Conservation (phyloP, 345 rosid genomes). For the Eucalyptus dawsonii region DNA sequence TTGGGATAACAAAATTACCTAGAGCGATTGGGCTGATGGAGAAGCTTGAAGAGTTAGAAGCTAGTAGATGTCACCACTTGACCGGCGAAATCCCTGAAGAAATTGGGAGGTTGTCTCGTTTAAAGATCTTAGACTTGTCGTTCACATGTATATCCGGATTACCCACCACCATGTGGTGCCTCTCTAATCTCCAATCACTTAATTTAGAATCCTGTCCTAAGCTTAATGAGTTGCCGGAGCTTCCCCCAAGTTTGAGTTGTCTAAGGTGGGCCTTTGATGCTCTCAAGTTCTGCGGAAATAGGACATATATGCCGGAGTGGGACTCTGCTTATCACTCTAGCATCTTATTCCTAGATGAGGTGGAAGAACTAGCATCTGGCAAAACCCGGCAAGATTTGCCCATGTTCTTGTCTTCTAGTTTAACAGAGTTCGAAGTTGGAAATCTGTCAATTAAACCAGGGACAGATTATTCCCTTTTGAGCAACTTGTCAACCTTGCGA, state of each 20-base stretch:
- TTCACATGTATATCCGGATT: fast-evolving
- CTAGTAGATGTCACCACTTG: background rate
- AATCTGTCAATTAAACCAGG: background rate
- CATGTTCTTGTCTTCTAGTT: background rate
- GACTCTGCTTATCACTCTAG: no score
- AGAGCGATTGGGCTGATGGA: background rate
- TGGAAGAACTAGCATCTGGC: no score
- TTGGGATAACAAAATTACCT: background rate
- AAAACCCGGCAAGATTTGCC: background rate
- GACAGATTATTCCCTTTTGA: fast-evolving
- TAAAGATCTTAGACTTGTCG: background rate
- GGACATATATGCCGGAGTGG: no score
- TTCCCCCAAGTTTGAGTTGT: background rate
- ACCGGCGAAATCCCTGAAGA: background rate
- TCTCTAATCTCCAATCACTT: background rate
- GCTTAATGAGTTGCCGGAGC: background rate
- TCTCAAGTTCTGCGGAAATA: no score
- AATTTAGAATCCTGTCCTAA: fast-evolving
- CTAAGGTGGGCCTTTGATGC: background rate
- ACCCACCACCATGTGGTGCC: fast-evolving
- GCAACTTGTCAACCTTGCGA: background rate
- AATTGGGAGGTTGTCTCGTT: background rate
- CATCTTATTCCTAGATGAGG: no score
- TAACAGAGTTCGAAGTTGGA: background rate
- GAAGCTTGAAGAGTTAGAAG: background rate